Conservation (phyloP, 495 filamentous ascomycete genomes). For the Tuber microsphaerosporum region DNA sequence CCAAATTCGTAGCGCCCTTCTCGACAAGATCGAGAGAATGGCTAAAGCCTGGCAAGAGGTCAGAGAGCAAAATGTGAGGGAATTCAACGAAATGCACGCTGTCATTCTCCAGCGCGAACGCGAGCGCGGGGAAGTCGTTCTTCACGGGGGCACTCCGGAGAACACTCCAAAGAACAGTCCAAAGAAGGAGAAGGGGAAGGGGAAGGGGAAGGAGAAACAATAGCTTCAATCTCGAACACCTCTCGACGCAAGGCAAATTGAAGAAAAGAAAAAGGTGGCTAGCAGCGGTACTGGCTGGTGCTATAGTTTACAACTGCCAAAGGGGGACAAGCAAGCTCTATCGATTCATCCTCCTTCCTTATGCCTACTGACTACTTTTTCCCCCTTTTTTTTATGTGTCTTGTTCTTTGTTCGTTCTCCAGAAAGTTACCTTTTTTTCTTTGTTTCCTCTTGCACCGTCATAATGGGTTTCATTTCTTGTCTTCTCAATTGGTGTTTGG, state of each 20-base stretch:
- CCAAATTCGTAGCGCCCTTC: not conserved
- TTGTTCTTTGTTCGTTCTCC: not conserved
- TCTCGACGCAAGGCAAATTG: not conserved
- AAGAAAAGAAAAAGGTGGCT: not conserved
- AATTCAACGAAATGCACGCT: not conserved
- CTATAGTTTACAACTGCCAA: not conserved
- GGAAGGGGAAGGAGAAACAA: not conserved
- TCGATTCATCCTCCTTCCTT: not conserved
- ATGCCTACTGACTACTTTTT: not conserved
- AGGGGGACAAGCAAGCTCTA: not conserved
- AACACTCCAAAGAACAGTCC: too few relatives aligned
- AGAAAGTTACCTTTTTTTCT: not conserved
- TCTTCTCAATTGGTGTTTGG: not conserved
- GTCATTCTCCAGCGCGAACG: not conserved
- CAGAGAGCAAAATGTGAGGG: not conserved
- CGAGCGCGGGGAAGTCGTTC: not conserved
- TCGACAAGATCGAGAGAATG: not conserved
- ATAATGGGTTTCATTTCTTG: not conserved
- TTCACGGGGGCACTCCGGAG: too few relatives aligned
- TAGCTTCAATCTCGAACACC: not conserved
- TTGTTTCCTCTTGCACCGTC: not conserved
- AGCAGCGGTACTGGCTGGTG: not conserved
- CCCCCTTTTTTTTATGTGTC: not conserved
- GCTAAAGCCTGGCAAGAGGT: not conserved
- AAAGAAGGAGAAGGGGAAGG: not conserved